Percentiles rank a stretch among this genome's conserved stretches.
These are phyloP conservation scores for Botrytis elliptica DNA, from an alignment of 2,329 filamentous ascomycete species.

Conservation along the genomic window DNA sequence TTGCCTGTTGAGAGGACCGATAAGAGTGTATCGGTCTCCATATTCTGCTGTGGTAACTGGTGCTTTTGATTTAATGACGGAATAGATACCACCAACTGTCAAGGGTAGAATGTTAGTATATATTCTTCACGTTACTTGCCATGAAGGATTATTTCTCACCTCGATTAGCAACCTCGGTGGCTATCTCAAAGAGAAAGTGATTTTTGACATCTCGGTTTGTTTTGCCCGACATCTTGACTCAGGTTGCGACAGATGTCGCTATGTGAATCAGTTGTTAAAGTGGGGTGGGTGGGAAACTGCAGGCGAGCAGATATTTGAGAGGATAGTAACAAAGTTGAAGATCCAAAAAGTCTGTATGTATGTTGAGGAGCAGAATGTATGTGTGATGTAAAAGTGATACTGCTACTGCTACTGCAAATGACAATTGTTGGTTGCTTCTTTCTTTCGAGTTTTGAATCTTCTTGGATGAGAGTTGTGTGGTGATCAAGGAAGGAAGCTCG, in stretches of 20 bases:
- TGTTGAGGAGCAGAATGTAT: neutral
- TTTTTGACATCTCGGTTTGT: constrained; percentile 73
- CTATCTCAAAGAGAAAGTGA: constrained; percentile 93
- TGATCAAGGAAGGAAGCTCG: constrained; percentile 18
- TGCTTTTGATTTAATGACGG: constrained; percentile 97
- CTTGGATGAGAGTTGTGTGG: constrained; percentile 2
- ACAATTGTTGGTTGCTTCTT: neutral
- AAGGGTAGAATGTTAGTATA: neutral
- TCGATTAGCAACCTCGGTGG: constrained; percentile 95
- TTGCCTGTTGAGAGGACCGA: constrained; percentile 87
- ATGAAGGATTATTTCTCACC: constrained; percentile 52
- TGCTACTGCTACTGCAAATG: neutral
- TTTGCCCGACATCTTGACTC: constrained; percentile 27
- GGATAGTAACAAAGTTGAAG: neutral
- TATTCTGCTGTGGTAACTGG: constrained; percentile 97
- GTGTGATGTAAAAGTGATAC: neutral
- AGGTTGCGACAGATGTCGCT: constrained; percentile 11
- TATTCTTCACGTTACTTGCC: constrained; percentile 19
- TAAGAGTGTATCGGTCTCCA: constrained; percentile 93
- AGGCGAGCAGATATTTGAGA: neutral
- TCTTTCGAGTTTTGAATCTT: neutral
- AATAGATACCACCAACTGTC: constrained; percentile 95
- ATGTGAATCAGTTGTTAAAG: neutral
- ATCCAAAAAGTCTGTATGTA: constrained; percentile 6
- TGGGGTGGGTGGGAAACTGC: constrained; percentile 4